These are phyloP conservation scores for Pueraria montana DNA, from an alignment of 306 rosid species.

Conservation along the genomic window DNA sequence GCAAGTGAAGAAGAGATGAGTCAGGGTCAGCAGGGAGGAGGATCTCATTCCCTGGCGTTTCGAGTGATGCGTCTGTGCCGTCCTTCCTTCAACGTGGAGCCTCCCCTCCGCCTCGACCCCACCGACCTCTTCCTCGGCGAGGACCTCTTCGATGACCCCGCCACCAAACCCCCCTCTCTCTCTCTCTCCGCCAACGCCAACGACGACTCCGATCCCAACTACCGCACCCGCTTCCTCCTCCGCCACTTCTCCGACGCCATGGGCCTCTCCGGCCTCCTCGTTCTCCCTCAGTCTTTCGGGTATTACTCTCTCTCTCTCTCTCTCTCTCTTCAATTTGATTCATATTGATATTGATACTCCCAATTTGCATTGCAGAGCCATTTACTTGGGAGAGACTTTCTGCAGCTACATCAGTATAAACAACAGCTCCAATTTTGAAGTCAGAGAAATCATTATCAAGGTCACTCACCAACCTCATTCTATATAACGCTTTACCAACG, in stretches of 20 bases:
- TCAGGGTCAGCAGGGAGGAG: constrained; percentile 50
- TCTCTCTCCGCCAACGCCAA: constrained; percentile 54
- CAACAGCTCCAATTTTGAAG: constrained; percentile 93
- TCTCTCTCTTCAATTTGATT: neutral
- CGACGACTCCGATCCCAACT: constrained; percentile 74
- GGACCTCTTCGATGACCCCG: constrained; percentile 80
- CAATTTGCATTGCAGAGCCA: constrained; percentile 68
- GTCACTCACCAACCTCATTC: constrained; percentile 37
- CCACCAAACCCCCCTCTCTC: constrained; percentile 60
- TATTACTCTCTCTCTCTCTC: constrained; percentile 35
- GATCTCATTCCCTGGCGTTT: constrained; percentile 85
- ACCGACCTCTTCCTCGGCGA: constrained; percentile 90
- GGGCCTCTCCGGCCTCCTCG: constrained; percentile 97
- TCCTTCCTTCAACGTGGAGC: constrained; percentile 88
- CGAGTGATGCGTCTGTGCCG: constrained; percentile 93
- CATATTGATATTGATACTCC: neutral
- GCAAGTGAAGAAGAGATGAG: constrained; percentile 47
- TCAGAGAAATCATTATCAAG: constrained; percentile 83
- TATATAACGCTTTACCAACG: neutral
- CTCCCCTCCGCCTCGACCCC: constrained; percentile 87
- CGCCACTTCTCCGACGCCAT: constrained; percentile 75
- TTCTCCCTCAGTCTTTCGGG: constrained; percentile 99
- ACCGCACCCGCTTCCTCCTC: constrained; percentile 79
- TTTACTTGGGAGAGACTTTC: constrained; percentile 95
- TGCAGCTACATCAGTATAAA: constrained; percentile 95